Evolutionary conservation across 768 basidiomycete species (phyloP), one percentile per base, ranked within the genome.

Genomic region (Suillus spraguei): DNA sequence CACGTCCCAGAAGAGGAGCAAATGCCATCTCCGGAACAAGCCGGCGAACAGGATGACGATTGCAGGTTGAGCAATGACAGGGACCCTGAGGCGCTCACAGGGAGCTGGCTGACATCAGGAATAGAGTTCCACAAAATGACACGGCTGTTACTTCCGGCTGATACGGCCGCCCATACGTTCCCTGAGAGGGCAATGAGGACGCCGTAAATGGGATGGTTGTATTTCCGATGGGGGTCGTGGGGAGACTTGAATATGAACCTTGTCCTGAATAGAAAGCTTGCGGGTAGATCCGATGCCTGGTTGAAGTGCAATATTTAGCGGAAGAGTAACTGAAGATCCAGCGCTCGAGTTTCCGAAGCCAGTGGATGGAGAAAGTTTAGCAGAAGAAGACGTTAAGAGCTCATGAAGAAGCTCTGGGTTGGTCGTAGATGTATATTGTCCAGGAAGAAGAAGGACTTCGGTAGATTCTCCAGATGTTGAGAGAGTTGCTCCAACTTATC

Each of bases 91-190:
- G 75, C 77, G 4, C 79, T 74, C 1, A 81, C 70, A 3, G 91
- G 89, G 16, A 94, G 80, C 71, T 94, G 88, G 3, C 84, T 77
- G 24, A 90, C 70, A 69, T 95, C 92, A 13, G 93, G 87, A 52
- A 95, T 77, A 11, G 89, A 85, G 64, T 92, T 86, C 91, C 92
- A 95, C 38, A 95, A 70, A 24, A 94, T 81, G 17, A 92, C 72
- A 32, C 88, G 88, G 42, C 79, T 78, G 63, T 81, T 83, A 35
- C 80, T 79, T n/a, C 84, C 81, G 1, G 85, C 75, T 7, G 80
- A 81, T 13, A 95, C 77, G 2, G 87, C 86, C 11, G 82, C 85
- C 89, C 89, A 94, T 0, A 89, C 78, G 62, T 87, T 86, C 22
- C 82, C 80, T 1, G 91, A 82, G n/a, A 94, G 76, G 4, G 85